Conservation (phyloP, 1,284 basidiomycete genomes). For the Leccinum colubrinum region DNA sequence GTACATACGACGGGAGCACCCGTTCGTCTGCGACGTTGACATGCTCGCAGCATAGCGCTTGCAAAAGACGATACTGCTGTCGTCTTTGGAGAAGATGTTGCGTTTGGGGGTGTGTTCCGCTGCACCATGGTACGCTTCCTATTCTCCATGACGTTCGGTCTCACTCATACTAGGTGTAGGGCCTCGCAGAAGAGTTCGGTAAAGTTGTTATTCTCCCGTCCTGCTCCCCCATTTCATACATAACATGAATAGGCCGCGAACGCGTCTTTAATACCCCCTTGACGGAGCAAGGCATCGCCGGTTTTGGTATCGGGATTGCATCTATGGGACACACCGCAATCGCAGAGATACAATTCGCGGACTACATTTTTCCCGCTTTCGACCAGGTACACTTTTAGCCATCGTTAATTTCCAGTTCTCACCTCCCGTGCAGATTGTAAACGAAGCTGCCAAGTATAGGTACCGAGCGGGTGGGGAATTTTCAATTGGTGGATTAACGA, state of each 20-base stretch:
- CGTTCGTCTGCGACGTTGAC: conserved; percentile 2
- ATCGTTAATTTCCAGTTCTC: not conserved
- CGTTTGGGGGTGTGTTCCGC: conserved; percentile 92
- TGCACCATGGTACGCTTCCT: conserved; percentile 66
- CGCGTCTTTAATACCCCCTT: conserved; percentile 95
- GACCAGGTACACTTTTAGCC: conserved; percentile 64
- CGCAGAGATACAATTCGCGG: conserved; percentile 89
- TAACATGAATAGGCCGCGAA: conserved; percentile 61
- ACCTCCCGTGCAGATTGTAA: conserved; percentile 67
- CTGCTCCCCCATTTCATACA: not conserved
- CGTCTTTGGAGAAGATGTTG: conserved; percentile 93
- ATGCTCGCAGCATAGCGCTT: conserved; percentile 65
- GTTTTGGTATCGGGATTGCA: conserved; percentile 91
- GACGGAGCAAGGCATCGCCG: conserved; percentile 93
- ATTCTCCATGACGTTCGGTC: not conserved
- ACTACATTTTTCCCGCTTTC: conserved; percentile 90
- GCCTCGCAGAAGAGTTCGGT: conserved; percentile 93
- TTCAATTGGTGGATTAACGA: conserved; percentile 82
- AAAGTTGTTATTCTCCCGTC: conserved; percentile 12
- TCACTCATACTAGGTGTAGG: conserved; percentile 41
- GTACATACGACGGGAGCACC: conserved; percentile 36
- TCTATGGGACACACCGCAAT: conserved; percentile 94
- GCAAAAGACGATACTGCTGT: conserved; percentile 83
- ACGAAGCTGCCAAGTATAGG: conserved; percentile 92
- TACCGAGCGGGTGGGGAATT: conserved; percentile 88